phyloP scores from a whole-genome alignment of 1,139 yeast species.

The Maudiozyma humilis region DNA sequence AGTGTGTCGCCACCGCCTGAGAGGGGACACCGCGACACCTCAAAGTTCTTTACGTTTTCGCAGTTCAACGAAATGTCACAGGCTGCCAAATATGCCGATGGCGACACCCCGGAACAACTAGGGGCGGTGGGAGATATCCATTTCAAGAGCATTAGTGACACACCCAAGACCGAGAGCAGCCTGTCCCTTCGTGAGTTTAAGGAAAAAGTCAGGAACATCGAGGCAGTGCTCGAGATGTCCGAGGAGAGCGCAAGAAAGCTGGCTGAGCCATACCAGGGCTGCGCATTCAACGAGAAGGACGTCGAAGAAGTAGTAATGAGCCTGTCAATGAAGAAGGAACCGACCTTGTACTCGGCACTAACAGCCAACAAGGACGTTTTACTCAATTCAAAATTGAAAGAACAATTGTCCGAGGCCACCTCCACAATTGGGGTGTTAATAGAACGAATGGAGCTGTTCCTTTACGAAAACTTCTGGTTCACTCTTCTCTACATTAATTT shows the following conservation, averaged over 20 bases:
- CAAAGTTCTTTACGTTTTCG: no score
- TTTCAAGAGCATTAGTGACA: neutral
- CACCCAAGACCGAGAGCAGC: neutral
- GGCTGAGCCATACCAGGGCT: constrained; percentile 2
- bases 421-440: constrained; percentile 1
- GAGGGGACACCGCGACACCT: no score
- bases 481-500: constrained; percentile 10
- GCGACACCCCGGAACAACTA: no score
- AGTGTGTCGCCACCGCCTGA: no score
- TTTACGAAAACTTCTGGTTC: constrained; percentile 13
- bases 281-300: constrained; percentile 5
- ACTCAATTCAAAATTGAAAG: constrained; percentile 5
- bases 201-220: constrained; percentile 3
- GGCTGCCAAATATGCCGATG: no score
- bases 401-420: constrained; percentile 3
- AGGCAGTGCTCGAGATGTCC: constrained; percentile 2
- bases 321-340: neutral
- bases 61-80: no score
- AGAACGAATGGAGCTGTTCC: constrained; percentile 7
- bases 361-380: neutral
- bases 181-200: neutral
- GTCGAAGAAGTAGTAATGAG: constrained; percentile 6
- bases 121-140: no score
- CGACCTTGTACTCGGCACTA: neutral
- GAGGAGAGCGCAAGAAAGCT: constrained; percentile 1